A percentile compares a stretch with the other conserved stretches of the same genome.
These are phyloP conservation scores for Oleoguttula mirabilis DNA, from an alignment of 495 filamentous ascomycete species.

Conservation along the genomic window DNA sequence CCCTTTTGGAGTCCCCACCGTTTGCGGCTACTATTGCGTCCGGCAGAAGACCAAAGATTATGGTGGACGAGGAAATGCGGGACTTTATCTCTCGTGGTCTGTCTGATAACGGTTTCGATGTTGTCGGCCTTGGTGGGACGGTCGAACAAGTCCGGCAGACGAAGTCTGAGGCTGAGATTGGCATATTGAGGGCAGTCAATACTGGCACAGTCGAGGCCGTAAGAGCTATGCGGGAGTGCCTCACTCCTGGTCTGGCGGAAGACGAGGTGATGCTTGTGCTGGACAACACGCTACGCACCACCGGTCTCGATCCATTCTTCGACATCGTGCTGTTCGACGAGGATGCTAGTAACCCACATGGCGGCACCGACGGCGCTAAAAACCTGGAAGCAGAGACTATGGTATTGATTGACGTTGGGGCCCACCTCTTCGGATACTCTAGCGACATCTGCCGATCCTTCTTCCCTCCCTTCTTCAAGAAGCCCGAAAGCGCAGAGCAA, in stretches of 20 bases:
- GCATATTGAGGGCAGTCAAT: conserved; percentile 43
- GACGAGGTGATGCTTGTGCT: conserved; percentile 38
- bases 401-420: conserved; percentile 45
- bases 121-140: conserved; percentile 34
- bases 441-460: conserved; percentile 48
- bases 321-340: conserved; percentile 47
- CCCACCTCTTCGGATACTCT: conserved; percentile 44
- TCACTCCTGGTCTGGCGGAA: conserved; percentile 40
- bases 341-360: conserved; percentile 42
- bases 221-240: conserved; percentile 40
- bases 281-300: conserved; percentile 36
- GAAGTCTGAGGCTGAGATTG: conserved; percentile 39
- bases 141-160: conserved; percentile 42
- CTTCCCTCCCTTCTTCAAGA: no score
- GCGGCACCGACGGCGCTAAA: conserved; percentile 40
- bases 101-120: conserved; percentile 35
- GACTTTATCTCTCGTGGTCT: conserved; percentile 44
- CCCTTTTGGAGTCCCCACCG: conserved; percentile 26
- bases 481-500: no score
- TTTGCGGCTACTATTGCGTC: no score
- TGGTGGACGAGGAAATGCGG: conserved; percentile 47
- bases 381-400: conserved; percentile 38
- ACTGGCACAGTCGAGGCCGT: conserved; percentile 46
- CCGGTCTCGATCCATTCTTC: conserved; percentile 42
- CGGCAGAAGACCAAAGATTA: conserved; percentile 33